phyloP scores from a whole-genome alignment of 176 grass and related monocot species.

The Bonia amplexicaulis region DNA sequence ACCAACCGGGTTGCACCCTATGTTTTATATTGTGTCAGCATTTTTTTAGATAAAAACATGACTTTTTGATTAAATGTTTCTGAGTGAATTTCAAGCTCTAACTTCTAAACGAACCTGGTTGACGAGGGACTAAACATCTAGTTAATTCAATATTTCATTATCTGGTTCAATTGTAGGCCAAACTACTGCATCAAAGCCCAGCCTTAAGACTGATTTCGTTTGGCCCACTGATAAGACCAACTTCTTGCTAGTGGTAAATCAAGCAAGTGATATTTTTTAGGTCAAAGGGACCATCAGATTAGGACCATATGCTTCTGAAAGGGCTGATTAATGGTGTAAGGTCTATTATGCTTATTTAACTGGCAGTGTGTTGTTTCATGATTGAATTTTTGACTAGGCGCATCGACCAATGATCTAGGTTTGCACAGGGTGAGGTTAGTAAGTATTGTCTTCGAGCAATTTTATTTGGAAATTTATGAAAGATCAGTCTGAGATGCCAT shows the following conservation, averaged over 20 bases:
- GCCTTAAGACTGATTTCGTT: background rate
- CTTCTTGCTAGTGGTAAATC: background rate
- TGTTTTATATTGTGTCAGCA: background rate
- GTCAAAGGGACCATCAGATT: background rate
- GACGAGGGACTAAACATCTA: background rate
- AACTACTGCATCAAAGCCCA: background rate
- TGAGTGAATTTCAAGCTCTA: background rate
- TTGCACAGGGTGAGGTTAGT: background rate
- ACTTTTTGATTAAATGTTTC: background rate
- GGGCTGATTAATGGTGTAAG: background rate
- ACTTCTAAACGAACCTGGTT: background rate
- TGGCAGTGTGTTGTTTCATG: background rate
- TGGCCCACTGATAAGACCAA: background rate
- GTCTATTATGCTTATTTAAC: background rate
- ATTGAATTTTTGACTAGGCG: background rate
- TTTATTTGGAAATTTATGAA: background rate
- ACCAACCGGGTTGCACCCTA: background rate
- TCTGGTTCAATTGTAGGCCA: background rate
- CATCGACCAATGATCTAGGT: background rate
- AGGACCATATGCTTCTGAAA: background rate
- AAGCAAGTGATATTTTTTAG: background rate
- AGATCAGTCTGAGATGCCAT: background rate
- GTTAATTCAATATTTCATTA: background rate
- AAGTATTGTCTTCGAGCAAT: too few species aligned
- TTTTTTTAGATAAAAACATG: background rate